Base-by-base conservation (phyloP, 2,329 filamentous ascomycete species). In the Ceratocystis eucalypticola region DNA sequence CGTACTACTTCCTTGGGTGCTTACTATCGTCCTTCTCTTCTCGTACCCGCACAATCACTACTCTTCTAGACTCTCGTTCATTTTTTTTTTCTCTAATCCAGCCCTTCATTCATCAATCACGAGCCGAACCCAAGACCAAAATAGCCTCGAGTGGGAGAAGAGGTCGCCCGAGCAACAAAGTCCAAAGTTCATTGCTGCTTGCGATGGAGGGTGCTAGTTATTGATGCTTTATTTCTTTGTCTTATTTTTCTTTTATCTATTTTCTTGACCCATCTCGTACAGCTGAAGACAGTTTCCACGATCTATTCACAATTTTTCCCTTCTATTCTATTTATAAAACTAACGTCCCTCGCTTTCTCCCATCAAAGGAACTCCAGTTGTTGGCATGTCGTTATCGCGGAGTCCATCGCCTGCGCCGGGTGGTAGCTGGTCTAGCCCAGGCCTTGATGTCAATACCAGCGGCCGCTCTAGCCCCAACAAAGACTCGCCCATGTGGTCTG, bases 361-460 rank as follows among this genome's bases (percentile, higher is more conserved):
- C 15, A 48, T 25, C 67, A 71, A 75, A 82, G 80, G 82, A 72
- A 85, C 80, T 64, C 81, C 84, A 55, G 80, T 77, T 71, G 72
- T 76, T 70, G 77, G 78, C 72, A 96, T 96, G 92, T 89, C 89
- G 71, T 78, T 93, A 69, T 94, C 91, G 71, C 86, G 91, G 77
- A 95, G 90, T 73, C 90, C 92, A 63, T 96, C 91, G 66, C 93
- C 92, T 69, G 83, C 85, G 69, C 88, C 86, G 69, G 88, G 88
- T 72, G 91, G 90, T 73, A 91, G 91, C 71, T 96, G 93, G 92
- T 85, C 89, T 66, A 94, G 88, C 76, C 91, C 88, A 66, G 89
- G 87, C 70, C 81, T 90, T 73, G 88, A 84, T 73, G 85, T 88
- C 68, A 85, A 84, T 70, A 75, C 78, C 67, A 89, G 87, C 74